These are phyloP conservation scores for Nakazawaea sp. DNA, from an alignment of 805 yeast species.

Conservation along the genomic window DNA sequence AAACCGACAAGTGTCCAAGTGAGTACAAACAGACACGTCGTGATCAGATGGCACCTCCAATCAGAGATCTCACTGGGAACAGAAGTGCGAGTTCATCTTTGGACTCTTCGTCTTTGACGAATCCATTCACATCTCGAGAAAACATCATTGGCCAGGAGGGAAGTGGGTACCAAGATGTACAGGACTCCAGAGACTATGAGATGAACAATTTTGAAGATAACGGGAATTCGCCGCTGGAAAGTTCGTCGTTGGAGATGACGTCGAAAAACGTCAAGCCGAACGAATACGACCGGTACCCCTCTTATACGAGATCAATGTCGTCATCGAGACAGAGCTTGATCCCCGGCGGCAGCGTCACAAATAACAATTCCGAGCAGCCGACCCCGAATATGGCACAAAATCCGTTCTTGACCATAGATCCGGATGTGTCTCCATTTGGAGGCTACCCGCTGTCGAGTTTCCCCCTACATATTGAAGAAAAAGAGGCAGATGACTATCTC, in stretches of 20 bases:
- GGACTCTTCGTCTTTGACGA: not conserved
- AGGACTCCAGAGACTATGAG: not conserved
- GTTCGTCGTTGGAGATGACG: not conserved
- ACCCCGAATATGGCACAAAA: slow-evolving; percentile 12
- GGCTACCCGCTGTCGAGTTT: slow-evolving; percentile 93
- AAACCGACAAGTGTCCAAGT: no score
- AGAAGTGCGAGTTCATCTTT: not conserved
- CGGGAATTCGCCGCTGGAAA: slow-evolving; percentile 1
- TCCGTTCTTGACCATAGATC: slow-evolving; percentile 39
- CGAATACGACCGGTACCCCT: slow-evolving; percentile 65
- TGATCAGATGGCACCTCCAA: slow-evolving; percentile 3
- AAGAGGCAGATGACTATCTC: slow-evolving; percentile 89
- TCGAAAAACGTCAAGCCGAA: slow-evolving; percentile 28
- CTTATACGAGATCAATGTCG: slow-evolving; percentile 46
- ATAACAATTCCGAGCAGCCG: not conserved
- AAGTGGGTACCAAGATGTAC: not conserved
- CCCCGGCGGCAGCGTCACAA: not conserved
- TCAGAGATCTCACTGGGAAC: slow-evolving; percentile 6
- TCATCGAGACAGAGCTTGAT: slow-evolving; percentile 24
- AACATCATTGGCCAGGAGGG: not conserved
- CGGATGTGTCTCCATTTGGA: slow-evolving; percentile 87
- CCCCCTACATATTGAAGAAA: slow-evolving; percentile 87
- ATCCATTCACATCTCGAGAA: not conserved
- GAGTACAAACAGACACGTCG: no score
- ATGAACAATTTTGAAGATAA: no score